Percentiles rank a stretch among this genome's conserved stretches.
These are phyloP conservation scores for Pseudogymnoascus sp. DNA, from an alignment of 2,329 filamentous ascomycete species.

Conservation along the genomic window DNA sequence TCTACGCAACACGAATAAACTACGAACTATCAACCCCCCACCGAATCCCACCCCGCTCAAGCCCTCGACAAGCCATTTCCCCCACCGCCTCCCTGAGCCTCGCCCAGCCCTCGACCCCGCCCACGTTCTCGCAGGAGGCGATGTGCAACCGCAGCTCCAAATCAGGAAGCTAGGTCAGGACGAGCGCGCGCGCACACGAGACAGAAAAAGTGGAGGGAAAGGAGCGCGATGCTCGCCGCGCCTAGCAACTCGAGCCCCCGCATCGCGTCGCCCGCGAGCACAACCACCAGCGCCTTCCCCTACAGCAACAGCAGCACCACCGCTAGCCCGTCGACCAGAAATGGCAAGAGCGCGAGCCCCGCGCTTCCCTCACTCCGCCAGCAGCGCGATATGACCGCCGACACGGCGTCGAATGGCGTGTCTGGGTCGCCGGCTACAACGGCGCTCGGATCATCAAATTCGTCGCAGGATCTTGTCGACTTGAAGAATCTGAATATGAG, in stretches of 20 bases:
- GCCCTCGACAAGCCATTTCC: not conserved
- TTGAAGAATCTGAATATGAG: slow-evolving; percentile 7
- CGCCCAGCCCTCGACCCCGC: slow-evolving; percentile 2
- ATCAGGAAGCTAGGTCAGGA: slow-evolving; percentile 2
- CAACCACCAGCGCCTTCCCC: not conserved
- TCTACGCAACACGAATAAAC: not conserved
- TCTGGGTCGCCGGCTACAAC: not conserved
- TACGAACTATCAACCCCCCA: not conserved
- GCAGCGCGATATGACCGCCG: not conserved
- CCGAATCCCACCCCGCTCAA: not conserved
- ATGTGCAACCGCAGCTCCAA: slow-evolving; percentile 4
- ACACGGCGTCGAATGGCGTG: not conserved
- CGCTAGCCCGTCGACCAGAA: not conserved
- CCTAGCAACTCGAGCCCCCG: not conserved
- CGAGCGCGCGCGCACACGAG: slow-evolving; percentile 2
- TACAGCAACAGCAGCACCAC: slow-evolving; percentile 5
- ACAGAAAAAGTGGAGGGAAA: not conserved
- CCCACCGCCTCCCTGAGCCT: not conserved
- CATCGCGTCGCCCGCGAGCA: slow-evolving; percentile 1
- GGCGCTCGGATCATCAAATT: not conserved
- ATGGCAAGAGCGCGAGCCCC: slow-evolving; percentile 1
- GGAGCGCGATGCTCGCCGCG: not conserved
- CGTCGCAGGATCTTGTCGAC: not conserved
- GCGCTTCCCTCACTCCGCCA: not conserved
- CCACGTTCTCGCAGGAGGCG: not conserved